These are phyloP conservation scores for Diplodia sapinea DNA, from an alignment of 2,329 filamentous ascomycete genomes.

Conservation along the genomic window DNA sequence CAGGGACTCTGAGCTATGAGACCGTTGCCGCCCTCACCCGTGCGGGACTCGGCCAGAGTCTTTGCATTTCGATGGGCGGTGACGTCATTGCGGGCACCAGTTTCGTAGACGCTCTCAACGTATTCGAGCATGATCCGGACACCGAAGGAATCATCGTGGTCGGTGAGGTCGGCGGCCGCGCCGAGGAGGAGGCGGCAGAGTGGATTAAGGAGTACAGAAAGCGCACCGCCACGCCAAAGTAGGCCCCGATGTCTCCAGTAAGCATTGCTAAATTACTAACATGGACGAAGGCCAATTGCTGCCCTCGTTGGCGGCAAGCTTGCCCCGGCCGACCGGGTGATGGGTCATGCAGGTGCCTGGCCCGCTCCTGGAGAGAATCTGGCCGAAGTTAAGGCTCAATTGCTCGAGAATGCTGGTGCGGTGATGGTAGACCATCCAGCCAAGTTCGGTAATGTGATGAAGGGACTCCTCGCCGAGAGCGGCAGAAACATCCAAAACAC, in stretches of 20 bases:
- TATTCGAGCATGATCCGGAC: slow-evolving; percentile 69
- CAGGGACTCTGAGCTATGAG: slow-evolving; percentile 80
- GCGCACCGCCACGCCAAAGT: slow-evolving; percentile 67
- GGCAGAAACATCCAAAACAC: slow-evolving; percentile 50
- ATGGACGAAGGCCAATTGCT: slow-evolving; percentile 66
- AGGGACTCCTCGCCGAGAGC: slow-evolving; percentile 59
- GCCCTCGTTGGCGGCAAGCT: slow-evolving; percentile 71
- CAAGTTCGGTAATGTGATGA: slow-evolving; percentile 73
- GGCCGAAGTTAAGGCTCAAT: slow-evolving; percentile 68
- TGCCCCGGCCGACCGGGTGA: slow-evolving; percentile 68
- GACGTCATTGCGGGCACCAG: slow-evolving; percentile 77
- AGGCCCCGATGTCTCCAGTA: slow-evolving; percentile 39
- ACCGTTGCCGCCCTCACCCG: slow-evolving; percentile 75
- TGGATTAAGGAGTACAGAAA: slow-evolving; percentile 72
- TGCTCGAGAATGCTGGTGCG: slow-evolving; percentile 69
- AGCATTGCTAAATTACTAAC: background rate
- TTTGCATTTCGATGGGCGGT: slow-evolving; percentile 79
- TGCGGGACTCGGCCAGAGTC: slow-evolving; percentile 76
- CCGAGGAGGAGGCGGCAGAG: slow-evolving; percentile 73
- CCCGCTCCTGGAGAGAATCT: slow-evolving; percentile 68
- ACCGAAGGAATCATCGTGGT: slow-evolving; percentile 75
- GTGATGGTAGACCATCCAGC: slow-evolving; percentile 77
- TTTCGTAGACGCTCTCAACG: slow-evolving; percentile 71
- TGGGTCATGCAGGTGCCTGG: slow-evolving; percentile 83
- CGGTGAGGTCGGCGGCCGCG: slow-evolving; percentile 73